phyloP scores from a whole-genome alignment of 176 grass and related monocot species.

The Bolboschoenus planiculmis region DNA sequence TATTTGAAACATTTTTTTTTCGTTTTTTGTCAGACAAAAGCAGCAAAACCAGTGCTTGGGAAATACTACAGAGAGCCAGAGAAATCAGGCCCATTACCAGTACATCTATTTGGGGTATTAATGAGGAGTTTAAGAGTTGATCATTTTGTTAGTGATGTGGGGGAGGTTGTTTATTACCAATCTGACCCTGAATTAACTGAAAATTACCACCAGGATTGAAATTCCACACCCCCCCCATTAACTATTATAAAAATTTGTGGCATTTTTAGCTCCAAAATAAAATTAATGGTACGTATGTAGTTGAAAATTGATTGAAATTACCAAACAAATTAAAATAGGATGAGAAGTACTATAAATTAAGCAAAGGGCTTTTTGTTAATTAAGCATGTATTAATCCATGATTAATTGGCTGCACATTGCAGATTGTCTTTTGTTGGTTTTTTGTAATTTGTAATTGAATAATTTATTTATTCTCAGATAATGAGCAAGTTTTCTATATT shows the following conservation, averaged over 20 bases:
- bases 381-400: neutral
- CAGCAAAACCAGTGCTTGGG: conserved; percentile 59
- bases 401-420: neutral
- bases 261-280: neutral
- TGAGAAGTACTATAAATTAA: neutral
- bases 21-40: conserved; percentile 48
- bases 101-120: conserved; percentile 46
- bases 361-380: neutral
- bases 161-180: conserved; percentile 80
- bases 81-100: conserved; percentile 61
- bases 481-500: neutral
- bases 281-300: neutral
- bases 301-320: neutral
- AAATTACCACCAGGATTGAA: neutral
- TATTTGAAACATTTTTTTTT: too few relatives aligned
- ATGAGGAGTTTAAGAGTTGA: conserved; percentile 71
- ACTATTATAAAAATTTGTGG: neutral
- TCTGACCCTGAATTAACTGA: conserved; percentile 37
- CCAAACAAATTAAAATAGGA: neutral
- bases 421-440: neutral
- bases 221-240: too few relatives aligned
- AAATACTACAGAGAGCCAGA: conserved; percentile 71
- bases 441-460: neutral
- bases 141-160: conserved; percentile 80
- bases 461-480: neutral